These are phyloP conservation scores for Leishmania lainsoni DNA, from an alignment of 208 protist genomes.

Conservation along the genomic window DNA sequence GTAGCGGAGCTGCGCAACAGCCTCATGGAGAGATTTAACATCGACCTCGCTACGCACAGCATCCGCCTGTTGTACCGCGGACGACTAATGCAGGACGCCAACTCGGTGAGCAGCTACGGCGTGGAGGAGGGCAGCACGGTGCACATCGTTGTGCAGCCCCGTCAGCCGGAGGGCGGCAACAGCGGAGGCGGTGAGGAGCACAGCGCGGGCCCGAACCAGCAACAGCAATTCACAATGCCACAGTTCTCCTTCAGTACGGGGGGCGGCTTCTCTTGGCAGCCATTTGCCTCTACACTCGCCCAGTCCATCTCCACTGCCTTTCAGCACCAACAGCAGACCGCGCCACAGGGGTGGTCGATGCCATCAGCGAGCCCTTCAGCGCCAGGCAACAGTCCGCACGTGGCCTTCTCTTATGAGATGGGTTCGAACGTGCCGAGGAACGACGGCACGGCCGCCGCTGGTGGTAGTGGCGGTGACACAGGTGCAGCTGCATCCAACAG, in stretches of 20 bases:
- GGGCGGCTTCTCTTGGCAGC: constrained; percentile 8
- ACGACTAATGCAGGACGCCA: constrained; percentile 31
- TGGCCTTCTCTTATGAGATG: constrained; percentile 6
- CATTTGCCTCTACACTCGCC: constrained; percentile 20
- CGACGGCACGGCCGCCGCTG: background rate
- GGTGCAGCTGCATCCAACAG: background rate
- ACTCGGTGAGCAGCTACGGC: constrained; percentile 36
- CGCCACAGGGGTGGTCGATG: constrained; percentile 4
- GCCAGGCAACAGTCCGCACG: background rate
- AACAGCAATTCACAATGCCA: constrained; percentile 16
- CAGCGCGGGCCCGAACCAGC: constrained; percentile 6
- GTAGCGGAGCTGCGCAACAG: constrained; percentile 45
- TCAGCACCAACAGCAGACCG: constrained; percentile 28
- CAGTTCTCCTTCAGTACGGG: constrained; percentile 1
- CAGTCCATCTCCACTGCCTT: constrained; percentile 16
- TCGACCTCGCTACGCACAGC: constrained; percentile 19
- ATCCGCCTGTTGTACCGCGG: constrained; percentile 44
- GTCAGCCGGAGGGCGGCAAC: background rate
- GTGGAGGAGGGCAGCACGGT: constrained; percentile 40
- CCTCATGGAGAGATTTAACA: constrained; percentile 35
- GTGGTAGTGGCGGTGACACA: background rate
- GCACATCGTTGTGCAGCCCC: constrained; percentile 46
- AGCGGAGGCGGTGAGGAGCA: background rate
- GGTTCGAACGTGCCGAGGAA: background rate
- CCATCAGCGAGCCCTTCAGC: background rate